phyloP scores from a whole-genome alignment of 148 eudicot species.

The Rhododendron simsii region DNA sequence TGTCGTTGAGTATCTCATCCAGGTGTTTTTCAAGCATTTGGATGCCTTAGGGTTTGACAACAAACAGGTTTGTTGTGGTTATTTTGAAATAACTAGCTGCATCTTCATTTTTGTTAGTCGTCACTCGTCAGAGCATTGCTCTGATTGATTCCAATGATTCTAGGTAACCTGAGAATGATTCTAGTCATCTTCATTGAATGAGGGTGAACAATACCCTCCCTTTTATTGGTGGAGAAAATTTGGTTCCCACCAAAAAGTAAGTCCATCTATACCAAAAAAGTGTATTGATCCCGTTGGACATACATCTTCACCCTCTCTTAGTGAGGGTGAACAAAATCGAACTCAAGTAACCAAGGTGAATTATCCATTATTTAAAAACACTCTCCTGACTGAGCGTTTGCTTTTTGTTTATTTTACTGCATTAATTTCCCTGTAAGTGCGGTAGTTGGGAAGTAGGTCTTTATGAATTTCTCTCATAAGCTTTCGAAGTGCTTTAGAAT shows the following conservation, averaged over 20 bases:
- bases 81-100: background rate
- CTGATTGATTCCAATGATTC: background rate
- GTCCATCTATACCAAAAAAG: background rate
- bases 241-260: background rate
- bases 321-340: background rate
- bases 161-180: background rate
- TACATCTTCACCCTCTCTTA: background rate
- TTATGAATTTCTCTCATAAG: background rate
- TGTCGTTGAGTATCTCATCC: conserved; percentile 71
- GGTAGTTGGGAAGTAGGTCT: background rate
- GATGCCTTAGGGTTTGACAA: conserved; percentile 73
- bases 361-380: background rate
- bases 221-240: background rate
- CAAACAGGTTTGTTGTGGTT: conserved; percentile 58
- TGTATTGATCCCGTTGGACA: background rate
- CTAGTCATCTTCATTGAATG: background rate
- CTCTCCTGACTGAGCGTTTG: background rate
- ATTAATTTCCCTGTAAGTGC: background rate
- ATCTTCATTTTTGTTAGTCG: background rate
- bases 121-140: background rate
- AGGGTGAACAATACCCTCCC: background rate
- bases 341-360: background rate
- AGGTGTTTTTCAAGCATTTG: conserved; percentile 76
- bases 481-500: background rate
- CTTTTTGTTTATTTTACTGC: background rate